Evolutionary conservation across 176 grass and related monocot genomes (phyloP).

Genomic region (Carex scoparia): DNA sequence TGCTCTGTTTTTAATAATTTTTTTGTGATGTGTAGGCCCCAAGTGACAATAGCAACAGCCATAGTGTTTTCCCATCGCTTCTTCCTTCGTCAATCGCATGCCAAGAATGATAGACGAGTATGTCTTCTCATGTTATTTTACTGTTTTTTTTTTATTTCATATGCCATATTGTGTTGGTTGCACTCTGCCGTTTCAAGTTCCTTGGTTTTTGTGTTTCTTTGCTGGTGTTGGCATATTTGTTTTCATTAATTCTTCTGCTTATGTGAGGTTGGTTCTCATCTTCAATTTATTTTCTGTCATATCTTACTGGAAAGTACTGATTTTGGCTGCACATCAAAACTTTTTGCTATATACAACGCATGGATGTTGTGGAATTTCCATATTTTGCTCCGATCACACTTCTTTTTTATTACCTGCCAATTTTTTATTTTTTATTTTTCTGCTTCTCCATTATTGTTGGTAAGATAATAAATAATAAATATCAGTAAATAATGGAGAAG

Average conservation of each 20-base stretch:
- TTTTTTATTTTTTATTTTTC: background rate
- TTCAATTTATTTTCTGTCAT: background rate
- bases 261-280: background rate
- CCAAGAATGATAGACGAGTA: conserved; percentile 89
- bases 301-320: background rate
- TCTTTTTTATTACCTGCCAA: background rate
- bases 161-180: background rate
- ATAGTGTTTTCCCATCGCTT: conserved; percentile 88
- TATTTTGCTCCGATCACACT: background rate
- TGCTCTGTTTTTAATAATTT: conserved; percentile 12
- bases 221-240: background rate
- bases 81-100: conserved; percentile 89
- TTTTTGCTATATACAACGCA: background rate
- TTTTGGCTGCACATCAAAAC: background rate
- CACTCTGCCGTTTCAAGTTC: background rate
- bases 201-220: background rate
- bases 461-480: background rate
- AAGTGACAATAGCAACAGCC: conserved; percentile 92
- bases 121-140: conserved; percentile 30
- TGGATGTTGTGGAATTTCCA: background rate
- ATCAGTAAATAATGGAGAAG: background rate
- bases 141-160: background rate
- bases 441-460: background rate
- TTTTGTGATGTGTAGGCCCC: conserved; percentile 48
- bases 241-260: background rate